Evolutionary conservation across 768 basidiomycete species (phyloP).

Genomic region (Collybia sordida): DNA sequence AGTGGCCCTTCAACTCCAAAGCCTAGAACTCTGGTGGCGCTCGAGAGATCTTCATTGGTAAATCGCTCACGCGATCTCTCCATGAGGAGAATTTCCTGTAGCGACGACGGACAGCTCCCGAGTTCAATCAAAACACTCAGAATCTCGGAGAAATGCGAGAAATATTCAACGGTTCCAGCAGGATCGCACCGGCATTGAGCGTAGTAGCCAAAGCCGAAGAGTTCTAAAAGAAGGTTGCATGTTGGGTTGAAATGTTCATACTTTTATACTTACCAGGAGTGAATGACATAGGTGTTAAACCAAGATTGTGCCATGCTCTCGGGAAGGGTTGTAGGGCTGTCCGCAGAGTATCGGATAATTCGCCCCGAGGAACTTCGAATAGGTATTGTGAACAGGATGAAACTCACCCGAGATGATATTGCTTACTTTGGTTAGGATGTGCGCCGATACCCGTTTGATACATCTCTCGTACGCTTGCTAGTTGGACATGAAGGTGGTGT

Average conservation of each 20-base stretch:
- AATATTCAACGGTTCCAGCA: constrained; percentile 58
- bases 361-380: constrained; percentile 51
- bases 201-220: constrained; percentile 76
- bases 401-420: not conserved
- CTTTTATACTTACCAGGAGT: constrained; percentile 49
- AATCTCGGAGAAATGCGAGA: constrained; percentile 55
- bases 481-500: constrained; percentile 45
- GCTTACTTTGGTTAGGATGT: constrained; percentile 74
- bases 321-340: constrained; percentile 35
- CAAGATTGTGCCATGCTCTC: constrained; percentile 48
- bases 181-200: constrained; percentile 85
- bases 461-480: constrained; percentile 65
- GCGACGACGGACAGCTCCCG: constrained; percentile 41
- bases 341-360: constrained; percentile 41
- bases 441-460: constrained; percentile 74
- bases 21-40: constrained; percentile 54
- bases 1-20: constrained; percentile 63
- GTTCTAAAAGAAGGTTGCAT: constrained; percentile 40
- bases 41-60: constrained; percentile 50
- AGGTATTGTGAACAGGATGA: constrained; percentile 4
- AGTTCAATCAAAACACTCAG: constrained; percentile 48
- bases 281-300: constrained; percentile 66
- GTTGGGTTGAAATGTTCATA: too few species aligned
- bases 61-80: constrained; percentile 69
- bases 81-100: constrained; percentile 58